Percentiles rank a stretch among this genome's conserved stretches.
These are phyloP conservation scores for Puccinia hordei DNA, from an alignment of 1,284 basidiomycete genomes.

Conservation along the genomic window DNA sequence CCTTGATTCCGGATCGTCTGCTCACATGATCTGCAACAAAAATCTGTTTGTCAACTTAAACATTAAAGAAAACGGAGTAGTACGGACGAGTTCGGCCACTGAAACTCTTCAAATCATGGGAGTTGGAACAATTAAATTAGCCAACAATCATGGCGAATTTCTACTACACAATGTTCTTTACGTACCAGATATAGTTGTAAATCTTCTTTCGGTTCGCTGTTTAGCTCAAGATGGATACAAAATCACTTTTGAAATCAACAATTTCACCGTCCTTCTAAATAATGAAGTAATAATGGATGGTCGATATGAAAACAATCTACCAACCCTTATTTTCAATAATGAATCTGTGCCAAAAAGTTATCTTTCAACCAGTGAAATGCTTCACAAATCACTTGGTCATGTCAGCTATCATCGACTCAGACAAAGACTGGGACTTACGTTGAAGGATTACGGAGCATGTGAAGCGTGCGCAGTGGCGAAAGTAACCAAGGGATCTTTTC, in stretches of 20 bases:
- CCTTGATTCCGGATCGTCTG: not conserved
- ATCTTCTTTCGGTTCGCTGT: not conserved
- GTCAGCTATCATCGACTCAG: not conserved
- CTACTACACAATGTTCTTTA: not conserved
- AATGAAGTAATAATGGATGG: not conserved
- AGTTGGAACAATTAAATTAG: not conserved
- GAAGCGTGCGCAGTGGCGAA: conserved; percentile 13
- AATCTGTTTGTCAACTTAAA: not conserved
- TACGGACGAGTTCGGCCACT: not conserved
- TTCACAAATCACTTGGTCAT: not conserved
- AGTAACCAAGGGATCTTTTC: not conserved
- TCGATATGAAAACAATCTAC: not conserved
- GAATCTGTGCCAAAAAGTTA: not conserved
- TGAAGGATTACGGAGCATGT: not conserved
- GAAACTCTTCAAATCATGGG: not conserved
- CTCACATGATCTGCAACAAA: not conserved
- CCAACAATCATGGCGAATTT: not conserved
- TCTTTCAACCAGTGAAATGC: not conserved
- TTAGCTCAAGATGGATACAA: not conserved
- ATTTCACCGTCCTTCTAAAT: not conserved
- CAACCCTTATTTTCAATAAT: not conserved
- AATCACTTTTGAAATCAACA: not conserved
- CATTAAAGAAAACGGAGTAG: not conserved
- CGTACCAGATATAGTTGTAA: not conserved
- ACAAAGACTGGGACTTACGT: not conserved